Evolutionary conservation across 1,284 basidiomycete genomes (phyloP), one percentile per base, ranked within the genome.

Genomic region (Dichomitus squalens): DNA sequence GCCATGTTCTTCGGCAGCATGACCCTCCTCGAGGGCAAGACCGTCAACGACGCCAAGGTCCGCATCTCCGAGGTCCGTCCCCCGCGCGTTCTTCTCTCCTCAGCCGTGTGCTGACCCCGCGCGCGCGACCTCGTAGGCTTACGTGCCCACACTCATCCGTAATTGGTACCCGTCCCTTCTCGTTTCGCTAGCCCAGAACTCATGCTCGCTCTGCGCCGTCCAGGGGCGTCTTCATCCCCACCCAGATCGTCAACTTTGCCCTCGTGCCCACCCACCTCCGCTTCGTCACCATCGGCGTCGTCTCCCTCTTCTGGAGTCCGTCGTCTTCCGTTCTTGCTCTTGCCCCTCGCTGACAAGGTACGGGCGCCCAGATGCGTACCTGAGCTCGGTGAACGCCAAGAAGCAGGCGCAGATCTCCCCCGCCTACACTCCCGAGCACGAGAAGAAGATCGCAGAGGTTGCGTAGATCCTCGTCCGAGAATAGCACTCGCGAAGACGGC

Each of bases 251-350:
- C 76, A 95, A 95, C 75, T 95, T 95, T 67, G 76, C 85, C 12
- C 23, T 95, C 49, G 82, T 95, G 0, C 93, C 93, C 0, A 82
- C 81, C 4, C 92, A 94, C 66, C 77, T 93, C 53, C 85, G 92
- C n/a, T 86, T 95, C 58, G 79, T 89, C 7, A 78, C 89, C 20
- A 82, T 93, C 27, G 85, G 92, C 67, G 81, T 88, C 14, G 91
- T 95, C 52, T 89, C 87, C 58, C 78, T 95, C 52, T 91, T 93
- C 75, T 95, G 92, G 93, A 95, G 89, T 92, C 67, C 51, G 86
- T 82, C n/a, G 2, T 11, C 4, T 41, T 9, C 40, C 34, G 34
- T 7, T 23, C 34, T 50, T 53, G 51, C 29, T 47, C 33, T 39
- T 64, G 7, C 39, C 39, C 20, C 12, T 20, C 2, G 12, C 63